Evolutionary conservation across 1,284 basidiomycete genomes (phyloP).

Genomic region (Rhodotorula mucilaginosa): DNA sequence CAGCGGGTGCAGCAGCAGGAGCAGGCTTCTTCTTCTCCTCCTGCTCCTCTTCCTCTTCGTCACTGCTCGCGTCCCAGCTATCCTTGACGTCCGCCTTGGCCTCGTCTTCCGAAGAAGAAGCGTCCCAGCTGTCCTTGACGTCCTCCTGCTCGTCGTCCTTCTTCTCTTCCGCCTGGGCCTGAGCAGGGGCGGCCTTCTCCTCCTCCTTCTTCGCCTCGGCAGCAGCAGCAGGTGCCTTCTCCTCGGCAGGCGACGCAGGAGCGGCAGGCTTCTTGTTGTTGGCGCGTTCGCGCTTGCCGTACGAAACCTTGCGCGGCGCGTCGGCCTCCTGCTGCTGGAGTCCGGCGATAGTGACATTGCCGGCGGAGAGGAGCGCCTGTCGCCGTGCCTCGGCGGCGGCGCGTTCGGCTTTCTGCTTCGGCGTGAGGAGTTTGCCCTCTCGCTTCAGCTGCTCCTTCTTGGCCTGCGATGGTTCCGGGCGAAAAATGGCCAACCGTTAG

Average conservation of each 20-base stretch:
- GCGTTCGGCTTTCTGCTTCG: constrained; percentile 94
- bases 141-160: constrained; percentile 53
- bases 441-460: constrained; percentile 82
- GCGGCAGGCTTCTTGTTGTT: constrained; percentile 42
- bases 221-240: neutral
- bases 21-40: constrained; percentile 39
- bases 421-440: constrained; percentile 84
- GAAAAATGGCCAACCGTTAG: constrained; percentile 5
- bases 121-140: constrained; percentile 83
- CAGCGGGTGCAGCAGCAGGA: constrained; percentile 13
- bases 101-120: constrained; percentile 57
- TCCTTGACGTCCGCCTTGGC: constrained; percentile 61
- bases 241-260: constrained; percentile 37
- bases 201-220: constrained; percentile 22
- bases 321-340: constrained; percentile 57
- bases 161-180: constrained; percentile 45
- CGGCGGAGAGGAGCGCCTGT: constrained; percentile 84
- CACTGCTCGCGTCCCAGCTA: constrained; percentile 82
- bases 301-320: constrained; percentile 68
- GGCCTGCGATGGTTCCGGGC: constrained; percentile 54
- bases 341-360: constrained; percentile 80
- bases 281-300: constrained; percentile 70
- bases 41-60: constrained; percentile 50
- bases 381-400: constrained; percentile 86
- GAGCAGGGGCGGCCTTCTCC: constrained; percentile 39